Evolutionary conservation across 352 stramenopile genomes (phyloP).

Genomic region (Phytophthora europaea): DNA sequence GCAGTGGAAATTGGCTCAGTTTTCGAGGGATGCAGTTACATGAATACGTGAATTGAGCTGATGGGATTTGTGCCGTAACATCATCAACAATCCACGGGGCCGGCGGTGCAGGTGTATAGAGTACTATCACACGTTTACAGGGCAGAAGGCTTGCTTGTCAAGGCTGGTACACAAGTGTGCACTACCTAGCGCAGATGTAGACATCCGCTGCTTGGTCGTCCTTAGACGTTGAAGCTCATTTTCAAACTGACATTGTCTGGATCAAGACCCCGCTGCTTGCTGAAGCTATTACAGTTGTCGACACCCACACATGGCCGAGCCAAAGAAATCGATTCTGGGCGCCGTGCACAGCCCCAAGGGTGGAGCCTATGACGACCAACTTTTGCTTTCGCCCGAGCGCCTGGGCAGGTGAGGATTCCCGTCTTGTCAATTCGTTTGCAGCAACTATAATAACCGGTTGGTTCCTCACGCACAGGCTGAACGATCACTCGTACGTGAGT

Average conservation of each 20-base stretch:
- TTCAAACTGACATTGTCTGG: conserved; percentile 11
- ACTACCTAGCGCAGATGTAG: neutral
- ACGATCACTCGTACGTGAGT: conserved; percentile 39
- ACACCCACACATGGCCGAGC: conserved; percentile 4
- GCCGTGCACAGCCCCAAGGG: conserved; percentile 19
- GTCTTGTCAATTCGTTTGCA: neutral
- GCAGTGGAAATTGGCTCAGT: neutral
- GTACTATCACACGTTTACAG: neutral
- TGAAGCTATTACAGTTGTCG: neutral
- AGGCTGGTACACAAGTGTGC: neutral
- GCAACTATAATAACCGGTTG: neutral
- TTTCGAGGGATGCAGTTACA: neutral
- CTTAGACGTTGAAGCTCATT: conserved; percentile 20
- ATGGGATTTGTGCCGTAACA: conserved; percentile 27
- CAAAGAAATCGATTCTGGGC: conserved; percentile 15
- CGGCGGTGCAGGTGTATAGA: conserved; percentile 15
- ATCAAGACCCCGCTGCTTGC: neutral
- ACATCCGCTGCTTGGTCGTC: conserved; percentile 10
- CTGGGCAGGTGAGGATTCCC: conserved; percentile 8
- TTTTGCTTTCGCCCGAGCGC: conserved; percentile 15
- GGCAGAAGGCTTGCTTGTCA: neutral
- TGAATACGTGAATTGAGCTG: conserved; percentile 24
- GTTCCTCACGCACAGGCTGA: conserved; percentile 18
- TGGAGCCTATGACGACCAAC: conserved; percentile 18
- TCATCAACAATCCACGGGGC: conserved; percentile 16